Conservation (phyloP, 177 flowering plant genomes). For the Vitis hybrid region DNA sequence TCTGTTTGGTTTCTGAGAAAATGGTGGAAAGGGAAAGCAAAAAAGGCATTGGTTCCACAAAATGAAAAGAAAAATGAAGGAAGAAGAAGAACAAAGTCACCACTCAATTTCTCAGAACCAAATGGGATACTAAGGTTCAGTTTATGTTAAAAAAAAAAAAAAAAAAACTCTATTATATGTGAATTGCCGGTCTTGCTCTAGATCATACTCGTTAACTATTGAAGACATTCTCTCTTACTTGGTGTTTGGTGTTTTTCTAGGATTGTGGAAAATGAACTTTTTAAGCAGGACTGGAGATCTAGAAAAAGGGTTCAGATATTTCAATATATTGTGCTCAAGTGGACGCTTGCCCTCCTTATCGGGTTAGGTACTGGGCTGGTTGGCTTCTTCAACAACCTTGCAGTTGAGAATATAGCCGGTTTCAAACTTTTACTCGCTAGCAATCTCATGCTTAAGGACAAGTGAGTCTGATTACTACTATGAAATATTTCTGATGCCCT, state of each 20-base stretch:
- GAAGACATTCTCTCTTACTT: background rate
- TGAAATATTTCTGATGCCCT: background rate
- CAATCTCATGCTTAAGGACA: constrained; percentile 66
- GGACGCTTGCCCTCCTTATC: constrained; percentile 90
- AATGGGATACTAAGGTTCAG: too few relatives aligned
- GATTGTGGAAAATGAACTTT: constrained; percentile 84
- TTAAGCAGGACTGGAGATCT: constrained; percentile 96
- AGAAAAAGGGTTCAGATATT: constrained; percentile 74
- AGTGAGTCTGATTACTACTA: constrained; percentile 42
- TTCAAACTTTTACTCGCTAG: constrained; percentile 70
- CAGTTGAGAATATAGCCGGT: constrained; percentile 93
- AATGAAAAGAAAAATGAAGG: too few relatives aligned
- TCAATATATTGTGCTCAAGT: constrained; percentile 84
- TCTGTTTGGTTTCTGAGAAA: too few relatives aligned
- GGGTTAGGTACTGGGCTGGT: constrained; percentile 75
- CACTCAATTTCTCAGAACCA: too few relatives aligned
- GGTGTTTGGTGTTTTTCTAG: constrained; percentile 32
- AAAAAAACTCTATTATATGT: too few relatives aligned
- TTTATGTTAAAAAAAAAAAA: too few relatives aligned
- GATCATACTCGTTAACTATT: too few relatives aligned
- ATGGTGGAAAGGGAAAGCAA: too few relatives aligned
- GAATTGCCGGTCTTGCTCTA: too few relatives aligned
- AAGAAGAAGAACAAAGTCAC: too few relatives aligned
- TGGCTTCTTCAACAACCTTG: constrained; percentile 84
- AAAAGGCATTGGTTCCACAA: too few relatives aligned